Percentiles rank a stretch among this genome's conserved stretches.
Conservation (phyloP, 208 protist genomes). For the Giardia muris region DNA sequence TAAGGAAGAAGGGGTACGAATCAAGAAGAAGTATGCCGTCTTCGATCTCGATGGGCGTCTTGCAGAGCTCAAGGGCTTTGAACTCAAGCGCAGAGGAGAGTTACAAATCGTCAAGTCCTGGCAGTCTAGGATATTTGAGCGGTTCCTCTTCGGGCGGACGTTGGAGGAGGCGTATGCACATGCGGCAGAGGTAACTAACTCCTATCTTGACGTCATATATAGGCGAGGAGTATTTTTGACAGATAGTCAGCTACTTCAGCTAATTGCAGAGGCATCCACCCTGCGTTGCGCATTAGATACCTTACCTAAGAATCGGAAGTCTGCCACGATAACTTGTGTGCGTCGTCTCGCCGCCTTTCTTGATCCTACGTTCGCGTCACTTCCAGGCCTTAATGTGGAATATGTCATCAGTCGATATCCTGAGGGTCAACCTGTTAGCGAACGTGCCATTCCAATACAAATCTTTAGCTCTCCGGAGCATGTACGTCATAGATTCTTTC, state of each 20-base stretch:
- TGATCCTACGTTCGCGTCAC: slow-evolving; percentile 84
- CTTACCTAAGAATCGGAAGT: slow-evolving; percentile 71
- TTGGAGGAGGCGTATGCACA: slow-evolving; percentile 73
- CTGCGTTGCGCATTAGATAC: slow-evolving; percentile 87
- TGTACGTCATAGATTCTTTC: slow-evolving; percentile 63
- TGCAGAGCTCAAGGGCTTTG: slow-evolving; percentile 99
- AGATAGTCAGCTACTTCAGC: slow-evolving; percentile 77
- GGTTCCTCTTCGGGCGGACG: slow-evolving; percentile 71
- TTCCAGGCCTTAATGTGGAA: slow-evolving; percentile 74
- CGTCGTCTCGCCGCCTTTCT: slow-evolving; percentile 86
- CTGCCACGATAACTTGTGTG: slow-evolving; percentile 81
- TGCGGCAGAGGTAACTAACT: slow-evolving; percentile 77
- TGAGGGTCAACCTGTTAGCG: slow-evolving; percentile 71
- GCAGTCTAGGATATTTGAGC: slow-evolving; percentile 77
- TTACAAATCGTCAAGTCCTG: slow-evolving; percentile 96
- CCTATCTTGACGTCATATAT: slow-evolving; percentile 82
- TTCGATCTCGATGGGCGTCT: slow-evolving; percentile 84
- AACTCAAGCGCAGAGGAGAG: slow-evolving; percentile 99
- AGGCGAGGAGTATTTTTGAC: slow-evolving; percentile 56
- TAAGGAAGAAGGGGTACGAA: slow-evolving; percentile 80
- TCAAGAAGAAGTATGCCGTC: slow-evolving; percentile 95
- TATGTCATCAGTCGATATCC: slow-evolving; percentile 90
- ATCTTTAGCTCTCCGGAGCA: slow-evolving; percentile 81
- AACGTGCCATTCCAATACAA: slow-evolving; percentile 79
- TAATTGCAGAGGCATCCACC: slow-evolving; percentile 84